These are phyloP conservation scores for Teratosphaeria epicoccoides DNA, from an alignment of 2,329 filamentous ascomycete genomes.

Conservation along the genomic window DNA sequence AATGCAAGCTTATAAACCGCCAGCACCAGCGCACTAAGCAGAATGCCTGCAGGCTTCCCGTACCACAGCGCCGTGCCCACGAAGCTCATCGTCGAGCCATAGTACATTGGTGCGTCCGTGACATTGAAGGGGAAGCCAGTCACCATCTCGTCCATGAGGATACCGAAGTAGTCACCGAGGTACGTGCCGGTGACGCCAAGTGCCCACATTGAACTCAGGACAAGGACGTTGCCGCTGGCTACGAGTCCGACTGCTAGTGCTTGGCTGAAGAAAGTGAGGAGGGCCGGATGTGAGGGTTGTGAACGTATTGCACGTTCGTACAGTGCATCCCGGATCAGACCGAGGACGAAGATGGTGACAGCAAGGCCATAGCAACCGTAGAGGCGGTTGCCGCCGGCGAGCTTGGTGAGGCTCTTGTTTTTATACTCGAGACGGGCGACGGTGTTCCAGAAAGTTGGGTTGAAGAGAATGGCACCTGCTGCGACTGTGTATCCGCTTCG, in stretches of 20 bases:
- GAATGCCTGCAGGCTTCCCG: conserved; percentile 75
- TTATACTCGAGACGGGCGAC: conserved; percentile 83
- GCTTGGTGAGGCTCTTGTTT: conserved; percentile 76
- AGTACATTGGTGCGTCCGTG: conserved; percentile 88
- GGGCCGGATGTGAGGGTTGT: conserved; percentile 63
- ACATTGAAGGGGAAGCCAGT: conserved; percentile 95
- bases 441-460: conserved; percentile 98
- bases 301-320: conserved; percentile 75
- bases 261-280: conserved; percentile 40
- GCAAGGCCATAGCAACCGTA: conserved; percentile 85
- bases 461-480: conserved; percentile 68
- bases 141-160: conserved; percentile 90
- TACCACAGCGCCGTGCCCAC: conserved; percentile 74
- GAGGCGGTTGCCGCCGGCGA: conserved; percentile 68
- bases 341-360: conserved; percentile 78
- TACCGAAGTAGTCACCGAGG: conserved; percentile 96
- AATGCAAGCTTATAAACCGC: conserved; percentile 71
- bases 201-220: conserved; percentile 80
- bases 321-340: conserved; percentile 66
- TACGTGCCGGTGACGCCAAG: conserved; percentile 94
- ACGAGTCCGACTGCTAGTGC: conserved; percentile 3
- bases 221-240: conserved; percentile 58
- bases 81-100: conserved; percentile 86
- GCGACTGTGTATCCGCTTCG: conserved; percentile 9
- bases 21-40: conserved; percentile 65